Evolutionary conservation across 441 rosid species (phyloP), one percentile per base, ranked within the genome.

Genomic region (Hura crepitans): DNA sequence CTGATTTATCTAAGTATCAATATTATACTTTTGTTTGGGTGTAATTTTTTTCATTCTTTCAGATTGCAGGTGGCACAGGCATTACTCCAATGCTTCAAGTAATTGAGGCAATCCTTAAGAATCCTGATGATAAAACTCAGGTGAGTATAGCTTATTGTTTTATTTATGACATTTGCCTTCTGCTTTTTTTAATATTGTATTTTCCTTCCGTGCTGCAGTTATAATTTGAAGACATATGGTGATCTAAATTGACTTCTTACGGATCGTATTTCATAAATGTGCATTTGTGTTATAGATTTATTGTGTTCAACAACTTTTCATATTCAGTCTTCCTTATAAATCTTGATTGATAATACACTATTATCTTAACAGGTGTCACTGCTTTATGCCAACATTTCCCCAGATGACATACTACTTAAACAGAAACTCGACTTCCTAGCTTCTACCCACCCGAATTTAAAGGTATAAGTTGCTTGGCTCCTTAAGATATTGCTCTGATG

Each of bases 31-130:
- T 56, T 65, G 22, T 30, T 3, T 11, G 30, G 15, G 23, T 63
- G 31, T 74, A 33, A 70, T 35, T 49, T 63, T 3, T 75, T 63
- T 54, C 73, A 30, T 59, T 71, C 76, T 28, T 69, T 75, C 80
- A 94, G 99, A 84, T 94, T 80, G 94, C 99, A 35, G 99, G 99
- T 74, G 99, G 99, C 74, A 75, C 90, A 33, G 99, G 99, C 74
- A 94, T 94, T 76, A 92, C 99, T 54, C 99, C 99, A 68, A 94
- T 94, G 97, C 92, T 94, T 79, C 99, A 94, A 81, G 90, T 92
- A 43, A 86, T 92, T 55, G 97, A 94, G 73, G 96, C 94, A 65
- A 86, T 94, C 62, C 55, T 94, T 76, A 92, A 87, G 84, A 94
- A 94, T 77, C 90, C 97, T 6, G 87, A 89, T 65, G 97, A 94